Evolutionary conservation across 2,329 filamentous ascomycete species (phyloP).

Genomic region (Cucurbitaria berberidis): DNA sequence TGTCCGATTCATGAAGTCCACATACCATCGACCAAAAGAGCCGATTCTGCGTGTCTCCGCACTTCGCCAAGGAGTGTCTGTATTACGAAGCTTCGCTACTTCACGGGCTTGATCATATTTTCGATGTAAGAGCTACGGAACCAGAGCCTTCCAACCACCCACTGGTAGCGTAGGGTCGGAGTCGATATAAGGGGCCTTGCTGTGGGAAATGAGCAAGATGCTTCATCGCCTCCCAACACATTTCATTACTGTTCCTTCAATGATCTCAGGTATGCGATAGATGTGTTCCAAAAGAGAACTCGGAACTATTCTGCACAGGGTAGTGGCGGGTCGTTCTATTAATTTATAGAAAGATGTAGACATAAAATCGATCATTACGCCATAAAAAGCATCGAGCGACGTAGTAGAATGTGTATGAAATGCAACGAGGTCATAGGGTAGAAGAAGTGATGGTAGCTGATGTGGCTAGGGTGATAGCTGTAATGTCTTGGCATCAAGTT

Average conservation of each 20-base stretch:
- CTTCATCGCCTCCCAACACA: neutral
- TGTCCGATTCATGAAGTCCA: too few species aligned
- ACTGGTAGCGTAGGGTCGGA: neutral
- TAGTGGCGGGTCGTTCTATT: neutral
- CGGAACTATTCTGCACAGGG: neutral
- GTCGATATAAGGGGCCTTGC: too few species aligned
- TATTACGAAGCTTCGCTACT: too few species aligned
- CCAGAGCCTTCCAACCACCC: neutral
- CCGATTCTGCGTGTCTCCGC: too few species aligned
- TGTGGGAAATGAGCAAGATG: too few species aligned
- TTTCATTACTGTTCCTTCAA: too few species aligned
- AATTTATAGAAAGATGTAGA: neutral
- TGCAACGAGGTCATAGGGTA: neutral
- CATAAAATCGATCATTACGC: too few species aligned
- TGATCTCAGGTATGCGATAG: neutral
- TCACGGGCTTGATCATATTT: neutral
- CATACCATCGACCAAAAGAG: too few species aligned
- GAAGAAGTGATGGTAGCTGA: neutral
- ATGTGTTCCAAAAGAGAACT: neutral
- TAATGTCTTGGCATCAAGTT: conserved; percentile 26
- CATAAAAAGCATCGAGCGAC: too few species aligned
- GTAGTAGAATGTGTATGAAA: neutral
- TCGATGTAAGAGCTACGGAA: neutral
- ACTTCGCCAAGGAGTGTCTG: too few species aligned
- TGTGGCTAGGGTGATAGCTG: neutral